phyloP scores from a whole-genome alignment of 352 stramenopile species.

The Phytopythium sindhum region DNA sequence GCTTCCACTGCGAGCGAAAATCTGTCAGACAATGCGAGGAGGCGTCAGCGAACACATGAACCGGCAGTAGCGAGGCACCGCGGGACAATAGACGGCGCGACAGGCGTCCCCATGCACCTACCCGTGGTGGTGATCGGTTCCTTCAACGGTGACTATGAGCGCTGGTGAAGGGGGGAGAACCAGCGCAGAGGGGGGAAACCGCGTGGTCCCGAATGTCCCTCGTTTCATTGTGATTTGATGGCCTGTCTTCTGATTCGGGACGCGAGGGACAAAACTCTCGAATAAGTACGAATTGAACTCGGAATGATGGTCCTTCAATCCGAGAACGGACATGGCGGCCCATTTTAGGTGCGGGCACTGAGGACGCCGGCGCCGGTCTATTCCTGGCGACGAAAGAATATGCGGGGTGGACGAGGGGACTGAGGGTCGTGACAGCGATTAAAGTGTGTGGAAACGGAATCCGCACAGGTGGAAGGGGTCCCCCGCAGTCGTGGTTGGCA shows the following conservation, averaged over 20 bases:
- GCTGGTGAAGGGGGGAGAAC: not conserved
- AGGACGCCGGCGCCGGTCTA: not conserved
- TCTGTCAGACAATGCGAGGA: not conserved
- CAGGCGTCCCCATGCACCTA: not conserved
- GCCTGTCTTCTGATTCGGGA: not conserved
- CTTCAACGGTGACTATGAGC: slow-evolving; percentile 5
- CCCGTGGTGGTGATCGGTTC: not conserved
- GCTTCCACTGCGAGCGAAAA: not conserved
- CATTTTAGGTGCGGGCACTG: too few relatives aligned
- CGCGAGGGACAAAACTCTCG: not conserved
- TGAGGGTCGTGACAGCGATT: too few relatives aligned
- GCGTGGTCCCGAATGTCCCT: slow-evolving; percentile 4
- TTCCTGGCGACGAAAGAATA: not conserved
- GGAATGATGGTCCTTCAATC: slow-evolving; percentile 5
- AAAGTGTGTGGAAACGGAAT: too few relatives aligned
- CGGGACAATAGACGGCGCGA: not conserved
- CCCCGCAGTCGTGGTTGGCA: not conserved
- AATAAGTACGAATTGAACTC: not conserved
- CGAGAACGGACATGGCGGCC: too few relatives aligned
- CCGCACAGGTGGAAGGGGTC: too few relatives aligned
- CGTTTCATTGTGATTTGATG: not conserved
- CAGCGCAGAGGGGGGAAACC: not conserved
- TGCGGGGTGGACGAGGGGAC: too few relatives aligned
- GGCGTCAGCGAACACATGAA: not conserved
- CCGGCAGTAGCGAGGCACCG: not conserved